These are phyloP conservation scores for Claviceps sp. DNA, from an alignment of 2,329 filamentous ascomycete species.

Conservation along the genomic window DNA sequence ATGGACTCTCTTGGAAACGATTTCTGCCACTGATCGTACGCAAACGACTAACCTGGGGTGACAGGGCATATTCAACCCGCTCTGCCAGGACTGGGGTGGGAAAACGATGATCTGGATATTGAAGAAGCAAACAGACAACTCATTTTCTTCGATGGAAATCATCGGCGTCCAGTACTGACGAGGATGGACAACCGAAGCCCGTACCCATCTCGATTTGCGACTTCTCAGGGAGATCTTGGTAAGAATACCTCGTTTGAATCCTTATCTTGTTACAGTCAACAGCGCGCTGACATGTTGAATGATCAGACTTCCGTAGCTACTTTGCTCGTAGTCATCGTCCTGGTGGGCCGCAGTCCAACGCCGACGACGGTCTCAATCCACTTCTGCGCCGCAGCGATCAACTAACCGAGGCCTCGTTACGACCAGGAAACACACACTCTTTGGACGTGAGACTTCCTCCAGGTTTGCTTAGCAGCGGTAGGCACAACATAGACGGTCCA, in stretches of 20 bases:
- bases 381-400: constrained; percentile 54
- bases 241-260: constrained; percentile 11
- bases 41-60: not conserved
- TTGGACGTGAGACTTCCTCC: constrained; percentile 39
- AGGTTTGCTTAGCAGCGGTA: constrained; percentile 27
- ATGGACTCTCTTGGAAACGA: not conserved
- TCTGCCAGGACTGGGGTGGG: constrained; percentile 42
- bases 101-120: constrained; percentile 38
- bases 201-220: constrained; percentile 43
- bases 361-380: constrained; percentile 78
- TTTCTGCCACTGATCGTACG: not conserved
- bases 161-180: constrained; percentile 19
- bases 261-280: not conserved
- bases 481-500: constrained; percentile 32
- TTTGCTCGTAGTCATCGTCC: constrained; percentile 39
- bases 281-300: not conserved
- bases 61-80: constrained; percentile 16
- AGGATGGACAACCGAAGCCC: constrained; percentile 36
- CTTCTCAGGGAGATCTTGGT: constrained; percentile 40
- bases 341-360: constrained; percentile 38
- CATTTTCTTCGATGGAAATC: constrained; percentile 37
- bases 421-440: constrained; percentile 34
- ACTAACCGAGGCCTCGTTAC: constrained; percentile 32
- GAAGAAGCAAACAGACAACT: constrained; percentile 34
- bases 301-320: constrained; percentile 33